Evolutionary conservation across 768 basidiomycete species (phyloP).

Genomic region (Lactifluus volemus): DNA sequence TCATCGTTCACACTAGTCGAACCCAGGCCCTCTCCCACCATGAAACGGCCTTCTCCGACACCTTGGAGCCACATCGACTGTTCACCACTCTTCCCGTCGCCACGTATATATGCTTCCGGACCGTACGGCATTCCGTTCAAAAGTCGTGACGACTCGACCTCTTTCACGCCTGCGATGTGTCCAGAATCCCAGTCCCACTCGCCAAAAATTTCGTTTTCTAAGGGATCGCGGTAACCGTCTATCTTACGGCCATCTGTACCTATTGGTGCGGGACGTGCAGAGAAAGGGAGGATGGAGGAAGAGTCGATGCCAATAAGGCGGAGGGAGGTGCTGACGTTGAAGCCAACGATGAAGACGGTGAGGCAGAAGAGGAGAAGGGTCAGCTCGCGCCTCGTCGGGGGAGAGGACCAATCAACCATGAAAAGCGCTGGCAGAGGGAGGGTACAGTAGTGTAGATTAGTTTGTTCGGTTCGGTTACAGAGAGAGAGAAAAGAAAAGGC

Average conservation of each 20-base stretch:
- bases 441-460: no score
- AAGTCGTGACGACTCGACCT: slow-evolving; percentile 39
- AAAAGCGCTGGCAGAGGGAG: neutral
- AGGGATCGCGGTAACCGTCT: slow-evolving; percentile 43
- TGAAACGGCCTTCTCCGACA: slow-evolving; percentile 20
- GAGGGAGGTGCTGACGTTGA: slow-evolving; percentile 63
- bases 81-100: slow-evolving; percentile 27
- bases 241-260: slow-evolving; percentile 44
- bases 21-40: slow-evolving; percentile 22
- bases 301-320: slow-evolving; percentile 32
- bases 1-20: slow-evolving; percentile 40
- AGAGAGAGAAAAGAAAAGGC: no score
- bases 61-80: slow-evolving; percentile 18
- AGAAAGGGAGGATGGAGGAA: slow-evolving; percentile 1
- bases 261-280: slow-evolving; percentile 18
- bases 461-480: neutral
- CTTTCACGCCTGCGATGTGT: slow-evolving; percentile 46
- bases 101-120: slow-evolving; percentile 33
- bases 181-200: slow-evolving; percentile 59
- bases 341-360: slow-evolving; percentile 58
- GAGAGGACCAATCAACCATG: slow-evolving; percentile 42
- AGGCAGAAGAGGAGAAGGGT: slow-evolving; percentile 59
- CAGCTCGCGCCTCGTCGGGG: slow-evolving; percentile 67
- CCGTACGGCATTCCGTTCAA: slow-evolving; percentile 25
- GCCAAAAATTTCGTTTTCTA: slow-evolving; percentile 60